phyloP scores from a whole-genome alignment of 1,139 yeast species.

The Kodamaea suecica region DNA sequence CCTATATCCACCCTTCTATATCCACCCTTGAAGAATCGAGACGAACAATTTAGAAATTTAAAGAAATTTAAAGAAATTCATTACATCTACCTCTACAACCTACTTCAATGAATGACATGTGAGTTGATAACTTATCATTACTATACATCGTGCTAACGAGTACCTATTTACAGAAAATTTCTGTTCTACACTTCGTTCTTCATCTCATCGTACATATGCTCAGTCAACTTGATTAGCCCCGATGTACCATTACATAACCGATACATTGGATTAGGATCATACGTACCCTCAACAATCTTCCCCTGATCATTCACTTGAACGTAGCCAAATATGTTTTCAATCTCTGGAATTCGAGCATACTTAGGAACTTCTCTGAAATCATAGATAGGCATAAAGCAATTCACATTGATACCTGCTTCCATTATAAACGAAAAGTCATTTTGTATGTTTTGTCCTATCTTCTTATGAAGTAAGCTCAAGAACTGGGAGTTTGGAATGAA shows the following conservation, averaged over 20 bases:
- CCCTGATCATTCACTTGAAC: conserved; percentile 59
- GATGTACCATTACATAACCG: conserved; percentile 50
- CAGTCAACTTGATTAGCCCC: conserved; percentile 60
- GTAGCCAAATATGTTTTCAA: conserved; percentile 71
- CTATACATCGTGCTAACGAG: no score
- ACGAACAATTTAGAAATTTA: no score
- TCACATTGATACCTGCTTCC: conserved; percentile 59
- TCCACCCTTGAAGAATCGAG: no score
- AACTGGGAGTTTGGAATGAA: conserved; percentile 30
- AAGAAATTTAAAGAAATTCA: no score
- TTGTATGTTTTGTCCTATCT: conserved; percentile 25
- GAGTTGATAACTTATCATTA: no score
- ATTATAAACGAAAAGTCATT: conserved; percentile 58
- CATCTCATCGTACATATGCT: conserved; percentile 47
- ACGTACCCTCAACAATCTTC: conserved; percentile 52
- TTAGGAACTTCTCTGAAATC: conserved; percentile 68
- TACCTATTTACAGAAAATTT: no score
- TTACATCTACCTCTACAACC: no score
- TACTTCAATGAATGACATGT: no score
- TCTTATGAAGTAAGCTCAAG: conserved; percentile 25
- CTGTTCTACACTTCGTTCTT: conserved; percentile 17
- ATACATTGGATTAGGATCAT: conserved; percentile 60
- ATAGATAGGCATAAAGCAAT: conserved; percentile 64
- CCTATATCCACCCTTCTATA: no score
- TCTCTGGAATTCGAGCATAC: conserved; percentile 67